Base-by-base conservation (phyloP, 208 protist genomes). In the Tritrichomonas musculus region DNA sequence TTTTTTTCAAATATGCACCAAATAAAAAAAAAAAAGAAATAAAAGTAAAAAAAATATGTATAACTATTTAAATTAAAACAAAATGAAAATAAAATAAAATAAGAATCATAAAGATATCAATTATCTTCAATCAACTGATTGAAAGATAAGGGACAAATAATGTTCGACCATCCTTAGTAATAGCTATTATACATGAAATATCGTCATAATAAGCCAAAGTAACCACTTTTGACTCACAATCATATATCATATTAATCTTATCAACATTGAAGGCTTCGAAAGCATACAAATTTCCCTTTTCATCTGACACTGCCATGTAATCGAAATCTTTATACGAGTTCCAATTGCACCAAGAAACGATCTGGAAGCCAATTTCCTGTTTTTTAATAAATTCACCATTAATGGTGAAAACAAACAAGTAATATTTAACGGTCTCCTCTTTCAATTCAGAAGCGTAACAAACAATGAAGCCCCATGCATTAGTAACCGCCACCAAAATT, bases 391-490 rank as follows among this genome's bases (percentile, higher is more conserved):
- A 88, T 4, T 55, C 77, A 39, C 77, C 77, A 17, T 88, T 88
- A 8, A 88, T 30, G 44, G 33, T 88, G 17, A 44, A 88, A 39
- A 88, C 41, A 33, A 36, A 53, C 0, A 88, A 33, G 27, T 47
- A 88, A 27, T 88, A 47, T 57, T 44, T 47, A 39, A 33, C 47
- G 3, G 5, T 53, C 27, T 33, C 77, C 39, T 53, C 41, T 8
- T 53, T 47, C 41, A 88, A 39, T 88, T 88, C n/a, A 27, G 77
- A 57, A 14, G 47, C 47, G 47, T 60, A 57, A 88, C 33, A 25
- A 88, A 88, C 77, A 60, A 88, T 50, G 27, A 88, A 88, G 11
- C 47, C 77, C 77, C 77, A 88, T n/a, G 22, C 20, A 57, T 88
- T 13, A 88, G 77, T 88, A 14, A 88, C 41, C 9, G 47, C 57